These are phyloP conservation scores for Geotrichum fermentans DNA, from an alignment of 1,139 yeast species.

Conservation along the genomic window DNA sequence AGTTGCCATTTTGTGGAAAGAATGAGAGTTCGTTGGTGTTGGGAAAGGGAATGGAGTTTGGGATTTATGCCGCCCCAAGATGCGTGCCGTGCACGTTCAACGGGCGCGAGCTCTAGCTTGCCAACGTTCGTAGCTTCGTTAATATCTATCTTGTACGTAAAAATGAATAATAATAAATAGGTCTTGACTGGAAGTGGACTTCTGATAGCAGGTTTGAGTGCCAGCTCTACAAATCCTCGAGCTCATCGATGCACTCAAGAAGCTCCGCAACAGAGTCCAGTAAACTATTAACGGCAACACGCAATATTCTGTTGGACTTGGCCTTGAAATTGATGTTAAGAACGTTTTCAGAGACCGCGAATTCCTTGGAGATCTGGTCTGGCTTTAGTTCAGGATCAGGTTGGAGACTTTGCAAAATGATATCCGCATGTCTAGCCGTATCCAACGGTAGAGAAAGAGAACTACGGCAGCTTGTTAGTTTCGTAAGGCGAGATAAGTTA, in stretches of 20 bases:
- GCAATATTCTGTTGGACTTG: constrained; percentile 55
- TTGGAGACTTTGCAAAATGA: constrained; percentile 53
- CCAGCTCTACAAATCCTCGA: constrained; percentile 38
- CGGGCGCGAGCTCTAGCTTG: no score
- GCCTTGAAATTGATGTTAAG: constrained; percentile 50
- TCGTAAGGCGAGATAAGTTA: no score
- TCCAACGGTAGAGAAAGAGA: constrained; percentile 54
- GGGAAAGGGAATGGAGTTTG: no score
- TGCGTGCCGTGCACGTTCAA: no score
- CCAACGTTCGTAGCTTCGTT: not conserved
- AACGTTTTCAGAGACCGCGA: constrained; percentile 26
- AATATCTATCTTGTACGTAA: not conserved
- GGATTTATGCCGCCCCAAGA: no score
- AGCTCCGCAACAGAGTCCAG: constrained; percentile 61
- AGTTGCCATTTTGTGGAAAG: no score
- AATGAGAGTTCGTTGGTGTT: no score
- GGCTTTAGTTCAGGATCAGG: constrained; percentile 81
- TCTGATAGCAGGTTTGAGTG: no score
- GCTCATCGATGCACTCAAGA: constrained; percentile 62
- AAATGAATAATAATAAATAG: no score
- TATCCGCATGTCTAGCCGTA: constrained; percentile 52
- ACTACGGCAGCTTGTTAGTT: no score
- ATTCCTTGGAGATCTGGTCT: constrained; percentile 35
- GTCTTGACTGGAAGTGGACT: no score
- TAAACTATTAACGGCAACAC: constrained; percentile 67